Evolutionary conservation across 2,329 filamentous ascomycete species (phyloP), one percentile per base, ranked within the genome.

Genomic region (Penicillium sp.): DNA sequence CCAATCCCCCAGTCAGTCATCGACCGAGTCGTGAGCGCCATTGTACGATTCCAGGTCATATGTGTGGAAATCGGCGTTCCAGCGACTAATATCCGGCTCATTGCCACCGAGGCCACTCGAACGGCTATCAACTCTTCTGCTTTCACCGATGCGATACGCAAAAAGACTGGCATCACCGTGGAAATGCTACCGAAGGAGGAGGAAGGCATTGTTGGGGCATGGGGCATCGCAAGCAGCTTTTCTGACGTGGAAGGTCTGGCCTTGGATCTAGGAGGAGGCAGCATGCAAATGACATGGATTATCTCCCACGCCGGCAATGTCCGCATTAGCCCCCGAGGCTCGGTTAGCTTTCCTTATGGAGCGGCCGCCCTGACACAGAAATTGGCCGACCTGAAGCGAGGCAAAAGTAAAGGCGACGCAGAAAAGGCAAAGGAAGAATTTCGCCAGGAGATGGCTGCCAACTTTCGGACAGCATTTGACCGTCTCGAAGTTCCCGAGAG

Each of bases 41-140:
- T 96, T 21, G 78, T 84, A 27, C 85, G 87, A 43, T 96, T 96
- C 77, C 85, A 85, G 59, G 80, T 79, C 19, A 88, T 90, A 48
- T 93, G 91, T 54, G 69, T 81, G 53, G 83, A 87, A 53, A 89
- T 90, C 67, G 80, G 81, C 19, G 90, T 96, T 0, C 85, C 84
- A 1, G 44, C 64, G 0, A 63, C 74, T 23, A 85, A 92, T 60
- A 83, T 93, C 57, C 84, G 84, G 14, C 84, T 96, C 10, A 85
- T 96, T 47, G 92, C 92, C n/a, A 96, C 92, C 0, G 92, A 96
- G 73, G 92, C 92, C 4, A 93, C 93, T 74, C 86, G 92, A 39
- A 89, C 86, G 31, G 91, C 92, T 3, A 74, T 83, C 61, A 96
- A 96, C 69, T 85, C 87, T 2, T 78, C 79, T n/a, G 82, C 84